phyloP scores from a whole-genome alignment of 108 stramenopile genomes.

The Schizochytrium sp. region DNA sequence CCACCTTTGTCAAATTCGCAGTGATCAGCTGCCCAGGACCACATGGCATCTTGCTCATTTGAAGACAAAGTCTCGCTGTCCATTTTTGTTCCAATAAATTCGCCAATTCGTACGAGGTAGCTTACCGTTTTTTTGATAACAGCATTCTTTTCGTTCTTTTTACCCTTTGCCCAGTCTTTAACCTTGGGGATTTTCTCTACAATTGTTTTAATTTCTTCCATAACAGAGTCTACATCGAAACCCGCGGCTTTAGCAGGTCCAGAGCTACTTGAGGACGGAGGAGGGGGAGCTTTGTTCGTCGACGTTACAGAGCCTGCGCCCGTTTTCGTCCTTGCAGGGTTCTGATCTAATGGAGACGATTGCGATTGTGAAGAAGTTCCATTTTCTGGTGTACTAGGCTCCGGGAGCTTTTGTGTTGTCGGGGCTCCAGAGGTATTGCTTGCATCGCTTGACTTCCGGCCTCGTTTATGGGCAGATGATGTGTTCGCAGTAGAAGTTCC shows the following conservation, averaged over 20 bases:
- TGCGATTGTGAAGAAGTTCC: neutral
- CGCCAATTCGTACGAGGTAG: neutral
- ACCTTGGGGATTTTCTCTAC: conserved; percentile 57
- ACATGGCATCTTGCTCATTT: neutral
- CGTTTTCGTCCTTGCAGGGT: neutral
- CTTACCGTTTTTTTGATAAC: conserved; percentile 31
- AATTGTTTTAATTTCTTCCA: neutral
- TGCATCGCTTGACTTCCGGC: neutral
- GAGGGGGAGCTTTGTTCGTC: neutral
- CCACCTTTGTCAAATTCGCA: conserved; percentile 17
- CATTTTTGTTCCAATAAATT: neutral
- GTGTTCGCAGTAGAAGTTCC: neutral
- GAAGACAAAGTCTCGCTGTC: neutral
- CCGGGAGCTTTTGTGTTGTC: neutral
- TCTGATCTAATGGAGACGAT: neutral
- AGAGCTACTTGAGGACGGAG: neutral
- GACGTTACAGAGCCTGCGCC: neutral
- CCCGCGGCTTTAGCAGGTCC: neutral
- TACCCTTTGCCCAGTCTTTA: conserved; percentile 12
- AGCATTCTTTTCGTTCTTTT: neutral
- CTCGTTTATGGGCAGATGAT: neutral
- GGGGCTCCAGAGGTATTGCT: neutral
- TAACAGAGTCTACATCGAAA: neutral
- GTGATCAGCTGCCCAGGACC: neutral
- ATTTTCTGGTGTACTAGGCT: neutral